phyloP scores from a whole-genome alignment of 129 eudicot genomes.

The Lonicera japonica region DNA sequence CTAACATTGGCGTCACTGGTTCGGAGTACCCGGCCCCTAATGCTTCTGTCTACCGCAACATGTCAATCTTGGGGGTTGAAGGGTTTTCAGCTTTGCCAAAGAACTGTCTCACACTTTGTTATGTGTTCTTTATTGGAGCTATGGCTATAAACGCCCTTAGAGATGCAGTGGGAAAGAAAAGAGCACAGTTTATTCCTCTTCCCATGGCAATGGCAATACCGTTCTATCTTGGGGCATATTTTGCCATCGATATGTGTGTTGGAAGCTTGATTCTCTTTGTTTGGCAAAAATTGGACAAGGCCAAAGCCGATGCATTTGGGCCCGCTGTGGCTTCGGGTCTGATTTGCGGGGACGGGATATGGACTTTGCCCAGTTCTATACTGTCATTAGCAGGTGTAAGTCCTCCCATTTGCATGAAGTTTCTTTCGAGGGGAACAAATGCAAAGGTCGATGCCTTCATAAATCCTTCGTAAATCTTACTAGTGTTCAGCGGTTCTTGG shows the following conservation, averaged over 20 bases:
- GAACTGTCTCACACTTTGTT: constrained; percentile 69
- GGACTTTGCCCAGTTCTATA: constrained; percentile 86
- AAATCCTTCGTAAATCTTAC: constrained; percentile 7
- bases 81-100: constrained; percentile 76
- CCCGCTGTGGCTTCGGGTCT: constrained; percentile 98
- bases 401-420: constrained; percentile 96
- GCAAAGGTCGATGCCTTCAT: constrained; percentile 49
- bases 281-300: constrained; percentile 61
- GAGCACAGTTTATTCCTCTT: constrained; percentile 60
- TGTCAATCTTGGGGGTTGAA: constrained; percentile 83
- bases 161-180: constrained; percentile 45
- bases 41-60: constrained; percentile 65
- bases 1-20: constrained; percentile 46
- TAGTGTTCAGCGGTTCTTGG: neutral
- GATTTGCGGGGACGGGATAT: constrained; percentile 94
- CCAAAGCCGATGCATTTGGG: constrained; percentile 73
- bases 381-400: constrained; percentile 79
- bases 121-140: constrained; percentile 53
- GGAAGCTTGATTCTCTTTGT: constrained; percentile 79
- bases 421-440: constrained; percentile 50
- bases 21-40: constrained; percentile 78
- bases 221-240: constrained; percentile 72
- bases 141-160: constrained; percentile 51
- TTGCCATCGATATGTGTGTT: constrained; percentile 89
- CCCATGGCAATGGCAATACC: constrained; percentile 99